A percentile compares a stretch with the other conserved stretches of the same genome.
These are phyloP conservation scores for Psilocybe cyanescens DNA, from an alignment of 768 basidiomycete genomes.

Conservation along the genomic window DNA sequence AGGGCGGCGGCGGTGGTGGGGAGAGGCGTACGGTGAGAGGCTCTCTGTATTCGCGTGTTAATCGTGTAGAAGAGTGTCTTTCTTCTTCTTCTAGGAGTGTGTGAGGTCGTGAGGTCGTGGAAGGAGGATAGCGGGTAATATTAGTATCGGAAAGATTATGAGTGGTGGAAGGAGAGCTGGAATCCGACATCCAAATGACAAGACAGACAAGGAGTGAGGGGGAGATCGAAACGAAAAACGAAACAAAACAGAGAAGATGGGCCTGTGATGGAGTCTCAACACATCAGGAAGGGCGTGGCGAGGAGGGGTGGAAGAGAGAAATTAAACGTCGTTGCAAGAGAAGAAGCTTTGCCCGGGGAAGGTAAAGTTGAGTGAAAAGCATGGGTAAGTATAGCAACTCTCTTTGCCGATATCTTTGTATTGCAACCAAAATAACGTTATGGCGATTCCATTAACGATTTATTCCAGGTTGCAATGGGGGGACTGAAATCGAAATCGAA, in stretches of 20 bases:
- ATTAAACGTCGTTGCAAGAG: slow-evolving; percentile 22
- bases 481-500: not conserved
- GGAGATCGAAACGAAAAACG: slow-evolving; percentile 43
- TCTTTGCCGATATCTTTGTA: slow-evolving; percentile 33
- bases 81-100: slow-evolving; percentile 32
- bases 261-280: slow-evolving; percentile 45
- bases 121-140: slow-evolving; percentile 33
- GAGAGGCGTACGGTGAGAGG: slow-evolving; percentile 30
- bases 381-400: slow-evolving; percentile 32
- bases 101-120: slow-evolving; percentile 47
- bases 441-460: slow-evolving; percentile 32
- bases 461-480: slow-evolving; percentile 23
- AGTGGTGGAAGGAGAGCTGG: slow-evolving; percentile 17
- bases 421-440: slow-evolving; percentile 36
- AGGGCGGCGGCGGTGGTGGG: slow-evolving; percentile 31
- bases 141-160: slow-evolving; percentile 44
- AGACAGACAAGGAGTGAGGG: slow-evolving; percentile 3
- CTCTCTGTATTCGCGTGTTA: slow-evolving; percentile 29
- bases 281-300: slow-evolving; percentile 39
- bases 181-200: slow-evolving; percentile 5
- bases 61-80: slow-evolving; percentile 40
- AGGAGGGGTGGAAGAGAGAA: slow-evolving; percentile 22
- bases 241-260: slow-evolving; percentile 31
- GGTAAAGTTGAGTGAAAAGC: slow-evolving; percentile 19
- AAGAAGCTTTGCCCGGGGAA: slow-evolving; percentile 26